Percentiles rank a stretch among this genome's conserved stretches.
Conservation (phyloP, 2,329 filamentous ascomycete genomes). For the Phialophora tarda region DNA sequence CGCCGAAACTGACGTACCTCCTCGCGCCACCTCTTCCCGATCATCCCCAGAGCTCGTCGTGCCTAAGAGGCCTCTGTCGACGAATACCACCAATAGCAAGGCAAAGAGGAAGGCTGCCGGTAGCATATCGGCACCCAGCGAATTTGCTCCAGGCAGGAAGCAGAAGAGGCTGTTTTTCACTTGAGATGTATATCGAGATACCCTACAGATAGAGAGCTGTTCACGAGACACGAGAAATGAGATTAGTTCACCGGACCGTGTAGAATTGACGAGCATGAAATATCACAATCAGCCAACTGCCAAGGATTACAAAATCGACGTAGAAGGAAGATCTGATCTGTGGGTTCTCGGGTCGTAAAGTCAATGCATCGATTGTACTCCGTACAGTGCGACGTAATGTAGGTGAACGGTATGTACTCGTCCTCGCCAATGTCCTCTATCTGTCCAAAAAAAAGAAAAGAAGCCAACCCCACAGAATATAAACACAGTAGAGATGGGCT, state of each 20-base stretch:
- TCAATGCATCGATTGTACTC: background rate
- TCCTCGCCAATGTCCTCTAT: background rate
- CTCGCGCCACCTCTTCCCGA: slow-evolving; percentile 1
- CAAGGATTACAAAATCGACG: background rate
- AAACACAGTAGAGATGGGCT: no score
- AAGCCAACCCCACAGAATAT: no score
- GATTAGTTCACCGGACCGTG: background rate
- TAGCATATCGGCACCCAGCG: slow-evolving; percentile 1
- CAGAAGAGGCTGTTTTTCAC: slow-evolving; percentile 38
- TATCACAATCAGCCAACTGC: background rate
- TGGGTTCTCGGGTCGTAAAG: background rate
- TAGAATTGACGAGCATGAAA: background rate
- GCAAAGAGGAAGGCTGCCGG: slow-evolving; percentile 30
- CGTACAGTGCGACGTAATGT: background rate
- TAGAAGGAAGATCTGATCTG: background rate
- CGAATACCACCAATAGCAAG: slow-evolving; percentile 11
- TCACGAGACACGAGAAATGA: background rate
- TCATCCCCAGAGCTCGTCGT: slow-evolving; percentile 16
- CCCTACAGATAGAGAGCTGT: background rate
- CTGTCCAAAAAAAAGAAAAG: no score
- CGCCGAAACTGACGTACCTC: slow-evolving; percentile 41
- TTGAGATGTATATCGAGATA: slow-evolving; percentile 14
- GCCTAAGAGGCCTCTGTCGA: background rate
- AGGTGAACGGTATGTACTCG: background rate
- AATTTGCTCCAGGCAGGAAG: slow-evolving; percentile 23